phyloP scores from a whole-genome alignment of 805 yeast species.

The Pichia insulana region DNA sequence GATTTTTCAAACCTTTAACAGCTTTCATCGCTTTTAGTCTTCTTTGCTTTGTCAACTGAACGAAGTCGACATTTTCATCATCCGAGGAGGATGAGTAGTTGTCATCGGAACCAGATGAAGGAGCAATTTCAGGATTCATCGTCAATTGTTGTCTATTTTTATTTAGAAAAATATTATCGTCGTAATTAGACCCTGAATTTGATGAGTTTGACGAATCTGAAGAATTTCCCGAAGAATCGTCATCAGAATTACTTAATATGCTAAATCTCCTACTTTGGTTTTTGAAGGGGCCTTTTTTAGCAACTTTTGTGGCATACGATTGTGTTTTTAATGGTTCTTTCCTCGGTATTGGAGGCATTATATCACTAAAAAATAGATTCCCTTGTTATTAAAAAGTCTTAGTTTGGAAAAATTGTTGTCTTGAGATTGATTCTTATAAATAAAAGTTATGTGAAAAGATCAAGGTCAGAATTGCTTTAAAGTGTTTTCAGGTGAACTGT shows the following conservation, averaged over 20 bases:
- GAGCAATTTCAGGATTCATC: slow-evolving; percentile 11
- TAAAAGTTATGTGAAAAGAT: too few relatives aligned
- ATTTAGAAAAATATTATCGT: slow-evolving; percentile 7
- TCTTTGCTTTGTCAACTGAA: slow-evolving; percentile 59
- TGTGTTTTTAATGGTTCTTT: slow-evolving; percentile 14
- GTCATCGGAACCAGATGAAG: slow-evolving; percentile 22
- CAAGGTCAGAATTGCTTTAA: too few relatives aligned
- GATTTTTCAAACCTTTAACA: slow-evolving; percentile 22
- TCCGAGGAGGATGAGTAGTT: slow-evolving; percentile 37
- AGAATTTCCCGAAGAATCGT: slow-evolving; percentile 19
- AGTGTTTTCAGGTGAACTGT: too few relatives aligned
- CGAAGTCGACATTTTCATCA: slow-evolving; percentile 63
- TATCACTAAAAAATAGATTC: not conserved
- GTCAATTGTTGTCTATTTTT: not conserved
- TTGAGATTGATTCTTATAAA: too few relatives aligned
- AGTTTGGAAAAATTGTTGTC: too few relatives aligned
- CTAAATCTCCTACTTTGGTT: slow-evolving; percentile 20
- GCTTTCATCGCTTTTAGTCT: slow-evolving; percentile 50
- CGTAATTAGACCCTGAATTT: slow-evolving; percentile 6
- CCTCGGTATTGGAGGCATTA: slow-evolving; percentile 26
- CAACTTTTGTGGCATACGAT: slow-evolving; percentile 9
- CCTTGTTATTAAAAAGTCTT: too few relatives aligned
- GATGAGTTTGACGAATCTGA: slow-evolving; percentile 10
- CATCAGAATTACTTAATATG: slow-evolving; percentile 19
- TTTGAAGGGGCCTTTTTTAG: slow-evolving; percentile 18